Percentiles rank a stretch among this genome's conserved stretches.
Evolutionary conservation across 495 filamentous ascomycete genomes (phyloP).

Genomic region (Friedmanniomyces simplex): DNA sequence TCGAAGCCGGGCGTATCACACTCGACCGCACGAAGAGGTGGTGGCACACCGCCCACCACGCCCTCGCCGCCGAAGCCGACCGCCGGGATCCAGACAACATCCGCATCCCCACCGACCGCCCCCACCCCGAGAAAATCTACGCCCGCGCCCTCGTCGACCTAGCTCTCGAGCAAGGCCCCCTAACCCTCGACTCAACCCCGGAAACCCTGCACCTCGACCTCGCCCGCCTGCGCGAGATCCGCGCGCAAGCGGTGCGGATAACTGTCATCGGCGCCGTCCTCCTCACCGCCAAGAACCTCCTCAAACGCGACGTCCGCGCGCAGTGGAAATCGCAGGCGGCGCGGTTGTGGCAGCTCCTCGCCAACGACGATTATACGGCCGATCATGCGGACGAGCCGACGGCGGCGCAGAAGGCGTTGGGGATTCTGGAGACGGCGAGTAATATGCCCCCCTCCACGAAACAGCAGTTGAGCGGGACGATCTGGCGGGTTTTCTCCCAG

Average conservation of each 20-base stretch:
- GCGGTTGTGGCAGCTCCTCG: constrained; percentile 47
- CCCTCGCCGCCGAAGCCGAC: constrained; percentile 58
- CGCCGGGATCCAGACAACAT: constrained; percentile 63
- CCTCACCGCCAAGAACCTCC: constrained; percentile 85
- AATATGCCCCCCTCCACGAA: constrained; percentile 64
- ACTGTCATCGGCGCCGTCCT: constrained; percentile 73
- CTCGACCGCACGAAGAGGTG: constrained; percentile 58
- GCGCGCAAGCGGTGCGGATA: constrained; percentile 59
- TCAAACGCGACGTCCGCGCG: constrained; percentile 81
- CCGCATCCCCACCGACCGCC: constrained; percentile 41
- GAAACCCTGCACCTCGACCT: constrained; percentile 79
- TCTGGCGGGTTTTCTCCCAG: constrained; percentile 46
- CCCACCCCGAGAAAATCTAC: constrained; percentile 64
- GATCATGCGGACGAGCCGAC: constrained; percentile 35
- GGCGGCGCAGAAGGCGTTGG: constrained; percentile 44
- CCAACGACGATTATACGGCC: constrained; percentile 30
- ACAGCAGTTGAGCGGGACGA: constrained; percentile 42
- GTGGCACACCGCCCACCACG: constrained; percentile 59
- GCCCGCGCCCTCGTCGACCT: constrained; percentile 60
- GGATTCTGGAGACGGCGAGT: constrained; percentile 66
- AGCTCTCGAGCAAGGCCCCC: constrained; percentile 47
- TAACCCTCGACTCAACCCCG: constrained; percentile 53
- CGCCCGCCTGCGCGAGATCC: constrained; percentile 56
- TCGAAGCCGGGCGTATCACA: constrained; percentile 48
- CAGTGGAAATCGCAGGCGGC: constrained; percentile 83